A percentile compares a stretch with the other conserved stretches of the same genome.
These are phyloP conservation scores for Dipsacomyces acuminosporus DNA, from an alignment of 371 early-diverging fungal genomes.

Conservation along the genomic window DNA sequence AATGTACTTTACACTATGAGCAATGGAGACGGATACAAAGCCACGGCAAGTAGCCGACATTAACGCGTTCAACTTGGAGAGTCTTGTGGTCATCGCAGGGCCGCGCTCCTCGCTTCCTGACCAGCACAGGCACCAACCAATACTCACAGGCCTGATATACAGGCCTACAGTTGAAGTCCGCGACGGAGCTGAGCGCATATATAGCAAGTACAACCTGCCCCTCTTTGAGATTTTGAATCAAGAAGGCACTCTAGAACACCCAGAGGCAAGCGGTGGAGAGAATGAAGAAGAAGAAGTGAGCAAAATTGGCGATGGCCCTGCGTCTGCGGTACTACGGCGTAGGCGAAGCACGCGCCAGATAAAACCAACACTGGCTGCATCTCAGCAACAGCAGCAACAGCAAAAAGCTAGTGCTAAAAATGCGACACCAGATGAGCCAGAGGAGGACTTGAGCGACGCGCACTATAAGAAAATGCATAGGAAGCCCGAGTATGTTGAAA, in stretches of 20 bases:
- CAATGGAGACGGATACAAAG: neutral
- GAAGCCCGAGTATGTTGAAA: slow-evolving; percentile 42
- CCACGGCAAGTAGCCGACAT: neutral
- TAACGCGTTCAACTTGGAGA: neutral
- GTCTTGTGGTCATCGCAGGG: slow-evolving; percentile 18
- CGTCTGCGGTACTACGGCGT: slow-evolving; percentile 22
- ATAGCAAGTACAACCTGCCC: slow-evolving; percentile 25
- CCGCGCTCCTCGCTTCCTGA: slow-evolving; percentile 16
- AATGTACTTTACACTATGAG: no score
- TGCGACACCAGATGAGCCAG: neutral
- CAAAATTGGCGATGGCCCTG: slow-evolving; percentile 9
- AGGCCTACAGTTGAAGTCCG: slow-evolving; percentile 23
- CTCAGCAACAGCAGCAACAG: neutral
- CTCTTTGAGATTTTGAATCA: slow-evolving; percentile 27
- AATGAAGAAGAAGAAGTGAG: no score
- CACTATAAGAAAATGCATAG: slow-evolving; percentile 30
- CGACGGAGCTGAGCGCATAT: slow-evolving; percentile 29
- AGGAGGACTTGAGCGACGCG: slow-evolving; percentile 35
- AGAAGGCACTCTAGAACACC: neutral
- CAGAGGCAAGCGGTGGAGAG: no score
- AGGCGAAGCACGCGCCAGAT: slow-evolving; percentile 1
- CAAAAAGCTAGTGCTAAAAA: neutral
- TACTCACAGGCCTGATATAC: slow-evolving; percentile 1
- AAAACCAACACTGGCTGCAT: no score
- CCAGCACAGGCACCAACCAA: neutral